These are phyloP conservation scores for Rhytidiadelphus loreus DNA, from an alignment of 225 moss, liverwort and hornwort genomes.

Conservation along the genomic window DNA sequence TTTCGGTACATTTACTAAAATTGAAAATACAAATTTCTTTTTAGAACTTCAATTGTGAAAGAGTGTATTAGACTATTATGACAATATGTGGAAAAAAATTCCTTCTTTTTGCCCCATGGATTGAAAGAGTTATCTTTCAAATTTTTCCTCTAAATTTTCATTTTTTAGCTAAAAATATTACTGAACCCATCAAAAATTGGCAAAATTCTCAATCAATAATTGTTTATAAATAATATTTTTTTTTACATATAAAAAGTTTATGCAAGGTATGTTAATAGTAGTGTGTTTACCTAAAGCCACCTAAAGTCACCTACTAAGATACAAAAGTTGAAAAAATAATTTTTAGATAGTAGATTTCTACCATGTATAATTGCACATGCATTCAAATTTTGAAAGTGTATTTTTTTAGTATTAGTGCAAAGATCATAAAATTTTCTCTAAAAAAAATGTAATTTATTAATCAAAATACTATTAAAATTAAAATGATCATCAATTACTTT, in stretches of 20 bases:
- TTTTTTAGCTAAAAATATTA: too few species aligned
- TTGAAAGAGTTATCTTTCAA: too few species aligned
- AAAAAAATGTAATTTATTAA: not conserved
- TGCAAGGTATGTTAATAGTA: not conserved
- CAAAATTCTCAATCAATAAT: not conserved
- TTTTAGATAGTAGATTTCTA: not conserved
- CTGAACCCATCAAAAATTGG: not conserved
- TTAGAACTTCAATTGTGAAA: accelerated
- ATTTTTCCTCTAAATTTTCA: too few species aligned
- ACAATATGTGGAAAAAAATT: not conserved
- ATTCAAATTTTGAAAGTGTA: not conserved
- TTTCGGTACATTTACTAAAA: not conserved
- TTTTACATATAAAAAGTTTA: not conserved
- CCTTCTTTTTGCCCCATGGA: accelerated
- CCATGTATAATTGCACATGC: not conserved
- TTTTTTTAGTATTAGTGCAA: not conserved
- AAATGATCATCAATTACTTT: too few species aligned
- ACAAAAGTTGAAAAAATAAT: not conserved
- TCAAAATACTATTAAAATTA: accelerated
- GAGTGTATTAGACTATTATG: not conserved
- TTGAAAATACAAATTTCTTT: not conserved
- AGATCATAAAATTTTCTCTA: not conserved
- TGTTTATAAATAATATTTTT: not conserved
- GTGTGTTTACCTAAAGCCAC: not conserved
- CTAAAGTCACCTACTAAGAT: not conserved